A percentile compares a stretch with the other conserved stretches of the same genome.
Conservation (phyloP, 163 green algal genomes). For the Scenedesmus sp. region DNA sequence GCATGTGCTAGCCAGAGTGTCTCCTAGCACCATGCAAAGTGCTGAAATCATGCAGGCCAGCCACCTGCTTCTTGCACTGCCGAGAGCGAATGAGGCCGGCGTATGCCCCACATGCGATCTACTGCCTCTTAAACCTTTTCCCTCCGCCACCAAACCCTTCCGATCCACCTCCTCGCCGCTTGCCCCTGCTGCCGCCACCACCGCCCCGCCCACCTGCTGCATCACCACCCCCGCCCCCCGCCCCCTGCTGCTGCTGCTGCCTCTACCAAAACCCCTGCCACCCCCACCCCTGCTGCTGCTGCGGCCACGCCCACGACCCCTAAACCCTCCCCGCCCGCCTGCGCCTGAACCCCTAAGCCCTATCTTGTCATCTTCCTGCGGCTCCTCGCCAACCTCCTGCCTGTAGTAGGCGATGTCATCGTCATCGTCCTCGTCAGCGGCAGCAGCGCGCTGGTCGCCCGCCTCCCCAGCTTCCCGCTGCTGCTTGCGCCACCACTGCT, state of each 20-base stretch:
- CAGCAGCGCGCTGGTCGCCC: conserved; percentile 17
- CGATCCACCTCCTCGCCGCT: neutral
- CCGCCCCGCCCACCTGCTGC: conserved; percentile 17
- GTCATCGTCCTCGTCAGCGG: conserved; percentile 65
- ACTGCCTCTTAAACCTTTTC: conserved; percentile 26
- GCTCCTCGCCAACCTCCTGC: conserved; percentile 77
- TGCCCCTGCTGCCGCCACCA: neutral
- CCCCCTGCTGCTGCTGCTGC: neutral
- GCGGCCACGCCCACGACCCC: conserved; percentile 20
- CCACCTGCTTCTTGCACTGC: too few relatives aligned
- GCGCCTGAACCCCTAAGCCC: conserved; percentile 37
- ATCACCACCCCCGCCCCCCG: neutral
- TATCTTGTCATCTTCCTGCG: conserved; percentile 68
- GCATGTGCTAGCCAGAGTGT: too few relatives aligned
- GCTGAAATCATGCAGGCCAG: too few relatives aligned
- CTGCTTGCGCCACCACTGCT: conserved; percentile 62
- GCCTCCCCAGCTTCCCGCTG: conserved; percentile 18
- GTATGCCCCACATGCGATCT: too few relatives aligned
- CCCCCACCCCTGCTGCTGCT: neutral
- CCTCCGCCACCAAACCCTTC: neutral
- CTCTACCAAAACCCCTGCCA: neutral
- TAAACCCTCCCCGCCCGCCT: neutral
- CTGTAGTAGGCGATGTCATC: conserved; percentile 83
- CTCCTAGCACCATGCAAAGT: too few relatives aligned
- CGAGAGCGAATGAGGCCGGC: too few relatives aligned